A percentile compares a stretch with the other conserved stretches of the same genome.
phyloP scores from a whole-genome alignment of 2,329 filamentous ascomycete species.

The Trichophyton rubrum region DNA sequence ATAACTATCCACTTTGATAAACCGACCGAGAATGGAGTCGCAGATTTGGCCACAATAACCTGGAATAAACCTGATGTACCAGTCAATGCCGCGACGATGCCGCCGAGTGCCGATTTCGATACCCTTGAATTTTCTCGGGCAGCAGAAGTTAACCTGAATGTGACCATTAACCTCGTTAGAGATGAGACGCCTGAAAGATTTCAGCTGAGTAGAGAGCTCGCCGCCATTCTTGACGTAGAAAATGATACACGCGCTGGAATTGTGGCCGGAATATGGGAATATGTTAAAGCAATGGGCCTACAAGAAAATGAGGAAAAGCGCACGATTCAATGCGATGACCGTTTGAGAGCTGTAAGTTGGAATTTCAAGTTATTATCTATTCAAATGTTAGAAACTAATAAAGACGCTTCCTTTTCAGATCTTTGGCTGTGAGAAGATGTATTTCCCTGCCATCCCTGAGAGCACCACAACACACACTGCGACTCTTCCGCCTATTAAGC shows the following conservation, averaged over 20 bases:
- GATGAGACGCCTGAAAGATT: slow-evolving; percentile 81
- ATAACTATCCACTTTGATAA: slow-evolving; percentile 42
- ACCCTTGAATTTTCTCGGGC: slow-evolving; percentile 82
- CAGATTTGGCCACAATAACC: slow-evolving; percentile 47
- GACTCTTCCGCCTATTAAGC: slow-evolving; percentile 65
- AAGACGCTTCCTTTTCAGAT: slow-evolving; percentile 39
- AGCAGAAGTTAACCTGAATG: slow-evolving; percentile 83
- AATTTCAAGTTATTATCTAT: background rate
- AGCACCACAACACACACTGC: slow-evolving; percentile 67
- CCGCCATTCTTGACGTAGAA: slow-evolving; percentile 71
- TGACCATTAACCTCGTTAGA: slow-evolving; percentile 72
- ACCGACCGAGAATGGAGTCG: slow-evolving; percentile 27
- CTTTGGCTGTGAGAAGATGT: slow-evolving; percentile 61
- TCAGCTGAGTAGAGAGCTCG: slow-evolving; percentile 62
- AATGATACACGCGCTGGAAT: slow-evolving; percentile 81
- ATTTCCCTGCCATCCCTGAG: slow-evolving; percentile 74
- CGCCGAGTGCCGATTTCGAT: slow-evolving; percentile 68
- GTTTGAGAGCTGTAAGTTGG: slow-evolving; percentile 56
- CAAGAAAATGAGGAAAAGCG: slow-evolving; percentile 94
- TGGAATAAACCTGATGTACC: slow-evolving; percentile 68
- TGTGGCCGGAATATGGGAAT: slow-evolving; percentile 89
- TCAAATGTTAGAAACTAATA: background rate
- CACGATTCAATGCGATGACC: slow-evolving; percentile 78
- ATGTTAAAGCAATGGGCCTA: slow-evolving; percentile 70
- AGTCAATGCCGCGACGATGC: slow-evolving; percentile 40